Base-by-base conservation (phyloP, 352 stramenopile genomes). In the Globisporangium alternatum region DNA sequence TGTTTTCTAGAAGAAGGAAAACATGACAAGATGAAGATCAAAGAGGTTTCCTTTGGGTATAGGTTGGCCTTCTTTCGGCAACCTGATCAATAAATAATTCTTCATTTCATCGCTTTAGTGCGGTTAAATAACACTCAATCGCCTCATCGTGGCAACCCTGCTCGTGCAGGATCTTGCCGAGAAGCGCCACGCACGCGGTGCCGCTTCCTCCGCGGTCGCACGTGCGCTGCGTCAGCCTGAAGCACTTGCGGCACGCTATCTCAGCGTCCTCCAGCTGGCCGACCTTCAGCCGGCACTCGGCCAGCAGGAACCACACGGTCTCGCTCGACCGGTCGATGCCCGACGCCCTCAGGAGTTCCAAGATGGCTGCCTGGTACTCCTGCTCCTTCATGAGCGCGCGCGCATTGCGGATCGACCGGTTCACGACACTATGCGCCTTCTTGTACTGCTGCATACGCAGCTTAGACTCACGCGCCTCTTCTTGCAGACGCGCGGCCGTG, bases 121-220 rank as follows among this genome's bases (percentile, higher is more conserved):
- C 76, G 66, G 67, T 77, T 77, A 83, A 77, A 81, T 81, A 89
- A 75, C 77, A 89, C 62, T 82, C 65, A 74, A 86, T 75, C 39
- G 80, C 80, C 57, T 86, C 75, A 49, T 87, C 76, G 35, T 75
- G 60, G 45, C 71, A 74, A 2, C 78, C 80, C 51, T 76, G 75
- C 54, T 80, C 64, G 31, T 85, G 72, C 76, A 89, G 56, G 30
- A 89, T 80, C 25, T 67, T 72, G 8, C 78, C 80, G 15, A 89
- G 62, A 48, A 89, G 72, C 51, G 73, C 78, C 19, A 86, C 70
- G 25, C 71, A 74, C 22, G 69, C 71, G n/a, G 58, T 67, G 15
- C 49, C 30, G 30, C 25, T 54, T 37, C 22, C 37, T 63, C 35
- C 62, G 39, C 56, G 22, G 43, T 52, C 47, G 43, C 28, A 33